Percentiles rank a stretch among this genome's conserved stretches.
Evolutionary conservation across 1,139 yeast genomes (phyloP).

Genomic region (Diutina ranongensis): DNA sequence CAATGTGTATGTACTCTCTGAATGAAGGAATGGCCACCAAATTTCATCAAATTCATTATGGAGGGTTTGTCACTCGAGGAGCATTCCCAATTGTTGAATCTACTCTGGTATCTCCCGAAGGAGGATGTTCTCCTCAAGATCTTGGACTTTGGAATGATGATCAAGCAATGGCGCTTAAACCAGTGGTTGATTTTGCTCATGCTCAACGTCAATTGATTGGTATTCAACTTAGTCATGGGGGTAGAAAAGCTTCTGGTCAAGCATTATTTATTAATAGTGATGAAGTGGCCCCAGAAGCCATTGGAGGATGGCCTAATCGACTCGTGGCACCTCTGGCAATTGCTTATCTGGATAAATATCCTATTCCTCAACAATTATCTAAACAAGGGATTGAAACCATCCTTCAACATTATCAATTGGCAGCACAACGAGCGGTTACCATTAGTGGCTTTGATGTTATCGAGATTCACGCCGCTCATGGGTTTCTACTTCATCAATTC

Average conservation of each 20-base stretch:
- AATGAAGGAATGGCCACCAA: slow-evolving; percentile 28
- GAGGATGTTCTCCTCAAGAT: slow-evolving; percentile 34
- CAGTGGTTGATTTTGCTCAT: slow-evolving; percentile 46
- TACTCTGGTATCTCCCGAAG: slow-evolving; percentile 32
- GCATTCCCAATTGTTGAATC: slow-evolving; percentile 45
- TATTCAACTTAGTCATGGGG: slow-evolving; percentile 46
- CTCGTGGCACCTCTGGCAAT: slow-evolving; percentile 32
- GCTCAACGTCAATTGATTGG: slow-evolving; percentile 38
- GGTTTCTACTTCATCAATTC: slow-evolving; percentile 55
- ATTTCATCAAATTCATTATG: slow-evolving; percentile 40
- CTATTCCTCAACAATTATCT: slow-evolving; percentile 22
- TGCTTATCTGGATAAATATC: slow-evolving; percentile 19
- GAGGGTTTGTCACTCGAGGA: slow-evolving; percentile 30
- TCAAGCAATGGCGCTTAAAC: slow-evolving; percentile 36
- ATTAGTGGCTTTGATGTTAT: slow-evolving; percentile 58
- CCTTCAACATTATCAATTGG: slow-evolving; percentile 23
- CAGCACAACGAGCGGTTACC: slow-evolving; percentile 34
- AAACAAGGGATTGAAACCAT: slow-evolving; percentile 24
- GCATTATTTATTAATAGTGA: slow-evolving; percentile 23
- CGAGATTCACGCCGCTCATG: slow-evolving; percentile 61
- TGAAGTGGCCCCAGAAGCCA: slow-evolving; percentile 18
- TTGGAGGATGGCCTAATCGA: slow-evolving; percentile 32
- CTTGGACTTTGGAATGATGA: slow-evolving; percentile 40
- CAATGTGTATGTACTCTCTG: slow-evolving; percentile 48
- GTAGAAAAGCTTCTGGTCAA: slow-evolving; percentile 36